Evolutionary conservation across 73 alveolate species (phyloP).

Genomic region (Tetrahymena malaccensis): DNA sequence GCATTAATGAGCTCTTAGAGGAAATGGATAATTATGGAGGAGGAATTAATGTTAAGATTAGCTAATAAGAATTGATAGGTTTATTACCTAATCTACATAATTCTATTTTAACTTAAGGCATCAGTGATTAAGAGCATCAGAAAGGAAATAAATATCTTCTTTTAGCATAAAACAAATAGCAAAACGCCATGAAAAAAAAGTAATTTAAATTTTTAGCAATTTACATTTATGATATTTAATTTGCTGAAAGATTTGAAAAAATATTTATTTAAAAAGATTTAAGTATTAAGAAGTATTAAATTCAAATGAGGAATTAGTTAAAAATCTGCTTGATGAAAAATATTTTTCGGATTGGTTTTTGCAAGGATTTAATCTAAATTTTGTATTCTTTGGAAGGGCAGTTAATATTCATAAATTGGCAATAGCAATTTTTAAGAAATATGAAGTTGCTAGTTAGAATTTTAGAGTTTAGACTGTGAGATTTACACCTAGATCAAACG

Average conservation of each 20-base stretch:
- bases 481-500: background rate
- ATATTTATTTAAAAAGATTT: background rate
- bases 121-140: background rate
- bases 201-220: background rate
- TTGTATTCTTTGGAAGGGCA: background rate
- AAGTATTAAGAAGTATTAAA: background rate
- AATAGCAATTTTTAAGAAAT: background rate
- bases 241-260: background rate
- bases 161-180: background rate
- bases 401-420: background rate
- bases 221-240: background rate
- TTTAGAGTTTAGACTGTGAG: background rate
- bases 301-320: background rate
- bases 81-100: background rate
- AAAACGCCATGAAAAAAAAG: background rate
- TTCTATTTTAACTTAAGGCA: background rate
- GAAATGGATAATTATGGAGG: background rate
- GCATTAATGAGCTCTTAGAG: background rate
- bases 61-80: background rate
- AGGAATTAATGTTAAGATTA: background rate
- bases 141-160: background rate
- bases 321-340: background rate
- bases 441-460: background rate
- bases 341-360: background rate
- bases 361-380: background rate